These are phyloP conservation scores for Phytophthora meadii DNA, from an alignment of 352 stramenopile genomes.

Conservation along the genomic window DNA sequence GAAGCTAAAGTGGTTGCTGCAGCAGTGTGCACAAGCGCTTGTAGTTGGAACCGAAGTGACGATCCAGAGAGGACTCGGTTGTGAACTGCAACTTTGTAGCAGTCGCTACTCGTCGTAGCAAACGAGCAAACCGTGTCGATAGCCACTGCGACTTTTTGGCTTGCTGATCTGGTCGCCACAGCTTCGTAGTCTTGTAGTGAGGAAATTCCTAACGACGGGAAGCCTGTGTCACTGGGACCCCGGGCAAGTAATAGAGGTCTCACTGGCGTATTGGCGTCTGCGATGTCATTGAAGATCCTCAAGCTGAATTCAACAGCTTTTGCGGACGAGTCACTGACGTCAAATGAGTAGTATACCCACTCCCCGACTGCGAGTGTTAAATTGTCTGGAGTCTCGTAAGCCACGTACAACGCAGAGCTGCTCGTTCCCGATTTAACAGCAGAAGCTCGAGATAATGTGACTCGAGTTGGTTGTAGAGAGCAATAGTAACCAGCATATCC, in stretches of 20 bases:
- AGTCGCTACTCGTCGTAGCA: slow-evolving; percentile 41
- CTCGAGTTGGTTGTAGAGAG: slow-evolving; percentile 32
- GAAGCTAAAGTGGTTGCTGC: slow-evolving; percentile 1
- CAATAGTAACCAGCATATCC: slow-evolving; percentile 53
- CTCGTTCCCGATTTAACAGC: not conserved
- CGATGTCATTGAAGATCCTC: slow-evolving; percentile 51
- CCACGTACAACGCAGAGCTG: slow-evolving; percentile 31
- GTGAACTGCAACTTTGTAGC: slow-evolving; percentile 78
- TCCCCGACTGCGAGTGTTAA: slow-evolving; percentile 48
- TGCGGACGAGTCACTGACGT: slow-evolving; percentile 52
- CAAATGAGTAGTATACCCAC: slow-evolving; percentile 76
- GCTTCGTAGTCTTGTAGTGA: slow-evolving; percentile 64
- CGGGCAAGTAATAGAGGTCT: slow-evolving; percentile 68
- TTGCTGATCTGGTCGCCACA: slow-evolving; percentile 23
- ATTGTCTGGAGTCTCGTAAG: slow-evolving; percentile 32
- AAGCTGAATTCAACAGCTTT: slow-evolving; percentile 58
- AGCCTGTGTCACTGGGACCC: slow-evolving; percentile 53
- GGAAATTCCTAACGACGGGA: slow-evolving; percentile 53
- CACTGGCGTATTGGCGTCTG: slow-evolving; percentile 41
- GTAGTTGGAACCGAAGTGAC: slow-evolving; percentile 50
- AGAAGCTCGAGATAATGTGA: slow-evolving; percentile 25
- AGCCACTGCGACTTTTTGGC: slow-evolving; percentile 51
- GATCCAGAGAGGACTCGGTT: slow-evolving; percentile 66
- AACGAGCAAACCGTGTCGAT: slow-evolving; percentile 57
- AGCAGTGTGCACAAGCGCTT: slow-evolving; percentile 47